A percentile compares a stretch with the other conserved stretches of the same genome.
Conservation (phyloP, 768 basidiomycete species). For the Mrakia frigida region DNA sequence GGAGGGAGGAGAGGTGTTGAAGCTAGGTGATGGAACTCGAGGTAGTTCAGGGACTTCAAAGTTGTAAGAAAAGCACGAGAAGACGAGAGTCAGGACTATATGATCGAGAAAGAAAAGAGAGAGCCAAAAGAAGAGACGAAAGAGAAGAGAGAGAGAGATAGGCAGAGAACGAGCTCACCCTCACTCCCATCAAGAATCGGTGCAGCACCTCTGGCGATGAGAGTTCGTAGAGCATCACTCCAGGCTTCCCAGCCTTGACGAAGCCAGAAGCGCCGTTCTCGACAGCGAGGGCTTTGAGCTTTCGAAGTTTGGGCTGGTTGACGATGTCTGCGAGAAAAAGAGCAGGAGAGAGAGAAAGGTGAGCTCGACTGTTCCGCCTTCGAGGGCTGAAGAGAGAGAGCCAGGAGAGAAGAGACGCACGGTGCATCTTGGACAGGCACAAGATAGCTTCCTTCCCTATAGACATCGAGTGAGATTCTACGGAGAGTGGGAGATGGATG, state of each 20-base stretch:
- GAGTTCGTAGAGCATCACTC: constrained; percentile 26
- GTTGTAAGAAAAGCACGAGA: background rate
- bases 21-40: constrained; percentile 28
- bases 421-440: constrained; percentile 32
- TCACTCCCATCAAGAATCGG: constrained; percentile 12
- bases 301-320: constrained; percentile 25
- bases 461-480: background rate
- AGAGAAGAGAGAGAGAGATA: background rate
- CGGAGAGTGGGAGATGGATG: background rate
- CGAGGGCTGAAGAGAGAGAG: too few relatives aligned
- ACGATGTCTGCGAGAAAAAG: constrained; percentile 13
- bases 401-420: background rate
- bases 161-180: background rate
- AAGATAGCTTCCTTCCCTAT: constrained; percentile 13
- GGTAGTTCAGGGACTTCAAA: constrained; percentile 23
- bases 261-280: background rate
- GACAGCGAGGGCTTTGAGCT: constrained; percentile 20
- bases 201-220: background rate
- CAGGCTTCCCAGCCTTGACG: constrained; percentile 24
- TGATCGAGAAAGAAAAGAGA: background rate
- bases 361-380: background rate
- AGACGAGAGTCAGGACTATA: background rate
- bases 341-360: background rate
- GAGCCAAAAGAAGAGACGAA: background rate
- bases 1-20: constrained; percentile 5